Evolutionary conservation across 176 grass and related monocot species (phyloP), one percentile per base, ranked within the genome.

Genomic region (Phragmites australis): DNA sequence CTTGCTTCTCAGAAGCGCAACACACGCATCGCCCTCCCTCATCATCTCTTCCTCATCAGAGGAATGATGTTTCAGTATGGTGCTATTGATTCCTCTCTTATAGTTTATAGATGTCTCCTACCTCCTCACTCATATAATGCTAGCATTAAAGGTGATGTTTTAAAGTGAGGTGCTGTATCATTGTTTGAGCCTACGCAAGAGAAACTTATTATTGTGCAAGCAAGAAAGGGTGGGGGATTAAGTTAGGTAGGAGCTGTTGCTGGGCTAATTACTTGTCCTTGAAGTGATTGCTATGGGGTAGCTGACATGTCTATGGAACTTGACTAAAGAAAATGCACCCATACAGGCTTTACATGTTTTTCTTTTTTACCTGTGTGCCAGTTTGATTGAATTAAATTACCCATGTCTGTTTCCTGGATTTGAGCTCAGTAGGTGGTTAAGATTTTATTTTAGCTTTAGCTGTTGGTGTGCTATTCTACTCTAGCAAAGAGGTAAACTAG

Each of bases 221-320:
- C 57, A 86, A 66, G 31, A 86, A 72, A 29, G 53, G 78, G 81
- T 67, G n/a, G 52, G 74, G 89, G 62, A 90, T 70, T 83, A 82
- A 82, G 88, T 89, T 97, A 81, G 90, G 93, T 97, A 85, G 82
- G 80, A 72, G 80, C 74, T 90, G 83, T 79, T 91, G 80, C 90
- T 77, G 83, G 83, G 72, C 80, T 91, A 93, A 83, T 91, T 81
- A 81, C 90, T 91, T 90, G 82, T 80, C 72, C 75, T 82, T 83
- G 79, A 88, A 93, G 90, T 91, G 90, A 88, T 85, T 82, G 93
- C 79, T 93, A 89, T 87, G 56, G 66, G 44, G 62, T 91, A 89
- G 83, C 86, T 93, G 62, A 83, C 55, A 66, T 86, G 62, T 78
- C 60, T 72, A 32, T 76, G 72, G 41, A 90, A 85, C 47, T 48